These are phyloP conservation scores for Sinapis alba DNA, from an alignment of 441 rosid genomes.

Conservation along the genomic window DNA sequence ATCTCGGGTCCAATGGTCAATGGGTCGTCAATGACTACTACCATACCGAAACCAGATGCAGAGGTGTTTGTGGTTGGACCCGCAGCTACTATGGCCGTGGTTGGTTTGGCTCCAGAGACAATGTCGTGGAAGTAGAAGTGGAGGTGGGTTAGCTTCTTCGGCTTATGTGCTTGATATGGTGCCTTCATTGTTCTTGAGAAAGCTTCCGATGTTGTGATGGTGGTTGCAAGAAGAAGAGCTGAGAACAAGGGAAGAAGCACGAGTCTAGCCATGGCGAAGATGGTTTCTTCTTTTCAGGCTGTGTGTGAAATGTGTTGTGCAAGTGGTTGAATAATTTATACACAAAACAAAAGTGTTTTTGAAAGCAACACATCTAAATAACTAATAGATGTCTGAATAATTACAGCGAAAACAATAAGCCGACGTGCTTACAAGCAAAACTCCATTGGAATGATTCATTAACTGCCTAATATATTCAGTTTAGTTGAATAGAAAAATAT, in stretches of 20 bases:
- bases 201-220: neutral
- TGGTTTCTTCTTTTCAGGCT: neutral
- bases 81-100: slow-evolving; percentile 44
- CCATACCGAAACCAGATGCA: slow-evolving; percentile 38
- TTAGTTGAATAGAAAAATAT: too few species aligned
- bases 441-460: too few species aligned
- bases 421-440: too few species aligned
- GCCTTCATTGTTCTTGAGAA: slow-evolving; percentile 1
- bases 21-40: slow-evolving; percentile 49
- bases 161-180: neutral
- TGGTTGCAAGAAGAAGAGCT: neutral
- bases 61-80: slow-evolving; percentile 39
- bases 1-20: slow-evolving; percentile 46
- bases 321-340: neutral
- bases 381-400: too few species aligned
- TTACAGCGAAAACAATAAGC: too few species aligned
- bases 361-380: too few species aligned
- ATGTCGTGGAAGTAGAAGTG: slow-evolving; percentile 71
- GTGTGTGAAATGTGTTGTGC: neutral
- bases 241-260: slow-evolving; percentile 7
- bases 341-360: too few species aligned
- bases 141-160: slow-evolving; percentile 40
- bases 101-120: slow-evolving; percentile 41
- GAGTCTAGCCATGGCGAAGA: slow-evolving; percentile 9
- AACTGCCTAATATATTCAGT: too few species aligned